Evolutionary conservation across 345 rosid genomes (phyloP), one percentile per base, ranked within the genome.

Genomic region (Geranium rotundifolium): DNA sequence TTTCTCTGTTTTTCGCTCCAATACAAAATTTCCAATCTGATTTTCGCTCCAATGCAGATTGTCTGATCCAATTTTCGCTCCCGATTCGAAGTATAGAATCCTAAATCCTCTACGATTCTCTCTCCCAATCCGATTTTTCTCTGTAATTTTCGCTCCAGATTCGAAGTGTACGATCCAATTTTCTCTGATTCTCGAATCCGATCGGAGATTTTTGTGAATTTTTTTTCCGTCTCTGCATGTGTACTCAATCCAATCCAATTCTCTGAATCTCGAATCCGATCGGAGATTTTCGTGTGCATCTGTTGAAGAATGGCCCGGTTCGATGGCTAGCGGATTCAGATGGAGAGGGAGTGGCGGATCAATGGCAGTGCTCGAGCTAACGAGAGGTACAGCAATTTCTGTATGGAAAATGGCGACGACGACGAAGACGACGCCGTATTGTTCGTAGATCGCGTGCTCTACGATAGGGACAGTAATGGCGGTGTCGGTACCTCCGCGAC

Each of bases 331-430:
- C 37, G 54, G 63, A 75, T 67, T 75, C 75, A 59, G 60, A 85
- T 78, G 72, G 86, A 73, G 66, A 72, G 74, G 63, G 78, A 71
- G 58, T 70, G 79, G 54, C 72, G 76, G 17, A 57, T 66, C 54
- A 63, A 63, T n/a, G n/a, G 56, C 50, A 60, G 2, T 19, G 69
- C 57, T 57, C 19, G 54, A 58, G 46, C 67, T n/a, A 66, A 62
- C 49, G 76, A 71, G 19, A 63, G 71, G 37, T 65, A 71, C 59
- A 72, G 67, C 57, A 65, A 19, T 54, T 60, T 39, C 46, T 29
- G 56, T 37, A 39, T 37, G 31, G 60, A 27, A 17, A 57, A 57
- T 8, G 29, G 31, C 66, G 14, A 68, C 55, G 71, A 58, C 66
- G 14, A 68, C 37, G 71, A 58, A 55, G 55, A 19, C 23, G 39